phyloP scores from a whole-genome alignment of 2,329 filamentous ascomycete genomes.

The Botrytis cinerea region DNA sequence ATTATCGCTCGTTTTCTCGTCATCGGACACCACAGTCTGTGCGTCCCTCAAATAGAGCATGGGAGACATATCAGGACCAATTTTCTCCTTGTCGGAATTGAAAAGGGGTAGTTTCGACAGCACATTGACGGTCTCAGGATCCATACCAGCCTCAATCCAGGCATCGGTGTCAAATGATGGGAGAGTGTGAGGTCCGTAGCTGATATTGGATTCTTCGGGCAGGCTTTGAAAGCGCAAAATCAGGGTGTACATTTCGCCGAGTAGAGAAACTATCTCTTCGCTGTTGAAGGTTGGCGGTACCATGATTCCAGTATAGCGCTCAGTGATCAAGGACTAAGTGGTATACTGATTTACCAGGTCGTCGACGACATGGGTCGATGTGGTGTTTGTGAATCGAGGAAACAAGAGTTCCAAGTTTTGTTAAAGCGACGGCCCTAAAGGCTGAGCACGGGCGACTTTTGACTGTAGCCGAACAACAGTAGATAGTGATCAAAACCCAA shows the following conservation, averaged over 20 bases:
- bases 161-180: slow-evolving; percentile 21
- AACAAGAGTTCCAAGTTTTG: not conserved
- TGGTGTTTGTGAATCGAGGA: not conserved
- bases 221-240: slow-evolving; percentile 23
- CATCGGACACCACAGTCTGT: slow-evolving; percentile 13
- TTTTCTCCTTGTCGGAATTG: slow-evolving; percentile 19
- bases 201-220: slow-evolving; percentile 22
- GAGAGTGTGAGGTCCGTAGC: slow-evolving; percentile 22
- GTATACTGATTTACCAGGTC: slow-evolving; percentile 10
- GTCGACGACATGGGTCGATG: not conserved
- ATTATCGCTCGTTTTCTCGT: slow-evolving; percentile 10
- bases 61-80: slow-evolving; percentile 22
- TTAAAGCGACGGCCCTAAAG: not conserved
- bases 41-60: slow-evolving; percentile 21
- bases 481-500: no score
- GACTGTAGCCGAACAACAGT: no score
- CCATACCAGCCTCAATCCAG: slow-evolving; percentile 23
- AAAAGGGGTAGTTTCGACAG: slow-evolving; percentile 18
- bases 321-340: slow-evolving; percentile 7
- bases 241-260: slow-evolving; percentile 18
- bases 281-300: slow-evolving; percentile 13
- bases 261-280: slow-evolving; percentile 19
- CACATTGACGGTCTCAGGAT: slow-evolving; percentile 22
- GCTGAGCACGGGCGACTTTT: no score
- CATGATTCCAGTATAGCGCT: slow-evolving; percentile 4